Evolutionary conservation across 257 asterid genomes (phyloP).

Genomic region (Thymus quinquecostatus): DNA sequence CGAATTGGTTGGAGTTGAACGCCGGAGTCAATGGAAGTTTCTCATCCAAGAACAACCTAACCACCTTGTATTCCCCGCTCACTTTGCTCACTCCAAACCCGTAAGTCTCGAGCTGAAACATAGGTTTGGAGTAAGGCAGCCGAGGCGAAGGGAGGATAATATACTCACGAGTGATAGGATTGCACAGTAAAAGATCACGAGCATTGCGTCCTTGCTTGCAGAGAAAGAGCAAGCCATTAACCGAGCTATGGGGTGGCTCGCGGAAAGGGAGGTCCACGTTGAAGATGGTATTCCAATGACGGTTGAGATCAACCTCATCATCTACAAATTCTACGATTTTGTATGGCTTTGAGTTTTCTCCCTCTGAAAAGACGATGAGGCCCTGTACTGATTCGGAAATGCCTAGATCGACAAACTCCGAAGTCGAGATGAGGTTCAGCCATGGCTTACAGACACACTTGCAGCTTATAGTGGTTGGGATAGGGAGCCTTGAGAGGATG

Average conservation of each 20-base stretch:
- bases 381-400: too few relatives aligned
- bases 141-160: not conserved
- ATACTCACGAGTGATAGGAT: not conserved
- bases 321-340: constrained; percentile 31
- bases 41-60: too few relatives aligned
- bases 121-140: too few relatives aligned
- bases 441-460: not conserved
- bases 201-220: too few relatives aligned
- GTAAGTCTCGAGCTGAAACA: not conserved
- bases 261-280: not conserved
- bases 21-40: too few relatives aligned
- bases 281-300: not conserved
- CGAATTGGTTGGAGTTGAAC: too few relatives aligned
- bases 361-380: too few relatives aligned
- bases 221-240: constrained; percentile 19
- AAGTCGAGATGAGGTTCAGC: not conserved
- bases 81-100: constrained; percentile 3
- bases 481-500: not conserved
- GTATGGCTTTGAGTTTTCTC: not conserved
- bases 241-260: not conserved
- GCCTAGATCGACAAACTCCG: too few relatives aligned
- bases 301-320: not conserved
- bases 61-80: too few relatives aligned
- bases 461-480: not conserved
- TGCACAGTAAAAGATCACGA: not conserved